Evolutionary conservation across 2,329 filamentous ascomycete genomes (phyloP).

Genomic region (Zymoseptoria ardabiliae): DNA sequence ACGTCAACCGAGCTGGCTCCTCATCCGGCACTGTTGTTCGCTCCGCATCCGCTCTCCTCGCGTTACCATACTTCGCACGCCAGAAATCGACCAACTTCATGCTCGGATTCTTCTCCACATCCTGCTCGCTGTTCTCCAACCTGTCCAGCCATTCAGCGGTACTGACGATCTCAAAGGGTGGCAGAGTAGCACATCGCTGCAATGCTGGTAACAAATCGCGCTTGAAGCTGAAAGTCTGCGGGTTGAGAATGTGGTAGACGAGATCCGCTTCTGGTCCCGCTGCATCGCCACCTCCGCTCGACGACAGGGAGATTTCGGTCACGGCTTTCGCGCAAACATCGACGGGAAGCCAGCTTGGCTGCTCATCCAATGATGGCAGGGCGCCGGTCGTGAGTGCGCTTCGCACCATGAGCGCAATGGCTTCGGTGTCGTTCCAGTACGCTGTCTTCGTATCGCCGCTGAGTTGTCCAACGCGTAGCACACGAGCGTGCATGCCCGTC

Average conservation of each 20-base stretch:
- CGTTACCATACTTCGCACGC: slow-evolving; percentile 9
- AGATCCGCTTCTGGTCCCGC: slow-evolving; percentile 10
- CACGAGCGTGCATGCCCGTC: slow-evolving; percentile 18
- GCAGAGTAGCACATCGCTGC: slow-evolving; percentile 10
- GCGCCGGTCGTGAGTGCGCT: slow-evolving; percentile 33
- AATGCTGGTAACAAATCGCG: slow-evolving; percentile 18
- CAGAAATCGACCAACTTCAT: slow-evolving; percentile 27
- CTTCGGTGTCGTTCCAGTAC: slow-evolving; percentile 38
- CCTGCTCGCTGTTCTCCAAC: slow-evolving; percentile 13
- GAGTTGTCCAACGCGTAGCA: slow-evolving; percentile 26
- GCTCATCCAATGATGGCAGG: slow-evolving; percentile 33
- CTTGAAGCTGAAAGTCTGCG: slow-evolving; percentile 18
- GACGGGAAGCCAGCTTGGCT: slow-evolving; percentile 41
- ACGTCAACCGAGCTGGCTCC: slow-evolving; percentile 3
- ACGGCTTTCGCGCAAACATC: slow-evolving; percentile 32
- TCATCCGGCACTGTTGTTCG: background rate
- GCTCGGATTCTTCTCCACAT: slow-evolving; percentile 20
- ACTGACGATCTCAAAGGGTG: slow-evolving; percentile 16
- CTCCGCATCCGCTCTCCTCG: background rate
- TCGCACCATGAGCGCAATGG: slow-evolving; percentile 37
- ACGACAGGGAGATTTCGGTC: slow-evolving; percentile 7
- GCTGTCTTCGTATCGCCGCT: slow-evolving; percentile 19
- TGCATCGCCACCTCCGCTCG: background rate
- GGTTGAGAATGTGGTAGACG: slow-evolving; percentile 32
- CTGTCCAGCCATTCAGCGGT: slow-evolving; percentile 11